These are phyloP conservation scores for Adenanthera pavonina DNA, from an alignment of 306 rosid species.

Conservation along the genomic window DNA sequence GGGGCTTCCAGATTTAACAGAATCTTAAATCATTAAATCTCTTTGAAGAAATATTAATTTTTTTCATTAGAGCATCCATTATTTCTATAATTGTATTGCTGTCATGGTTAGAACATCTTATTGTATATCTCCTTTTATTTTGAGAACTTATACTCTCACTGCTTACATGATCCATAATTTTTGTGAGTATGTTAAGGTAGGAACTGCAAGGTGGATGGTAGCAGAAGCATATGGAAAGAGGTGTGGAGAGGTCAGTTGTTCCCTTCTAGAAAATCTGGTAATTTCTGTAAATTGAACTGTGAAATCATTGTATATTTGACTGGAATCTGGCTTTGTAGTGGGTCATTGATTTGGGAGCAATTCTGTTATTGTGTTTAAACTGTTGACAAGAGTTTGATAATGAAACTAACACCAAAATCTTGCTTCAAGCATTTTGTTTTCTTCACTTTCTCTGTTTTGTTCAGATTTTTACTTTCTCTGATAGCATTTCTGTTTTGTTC, in stretches of 20 bases:
- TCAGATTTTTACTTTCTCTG: too few relatives aligned
- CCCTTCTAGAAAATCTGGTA: slow-evolving; percentile 87
- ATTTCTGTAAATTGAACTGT: slow-evolving; percentile 38
- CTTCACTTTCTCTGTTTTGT: too few relatives aligned
- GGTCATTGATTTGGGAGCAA: slow-evolving; percentile 25
- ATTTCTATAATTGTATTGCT: neutral
- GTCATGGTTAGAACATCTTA: slow-evolving; percentile 22
- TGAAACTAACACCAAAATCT: slow-evolving; percentile 3
- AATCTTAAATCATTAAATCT: neutral
- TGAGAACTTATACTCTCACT: slow-evolving; percentile 38
- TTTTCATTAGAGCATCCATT: neutral
- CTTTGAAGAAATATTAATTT: neutral
- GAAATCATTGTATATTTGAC: slow-evolving; percentile 32
- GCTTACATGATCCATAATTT: slow-evolving; percentile 42
- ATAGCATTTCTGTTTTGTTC: too few relatives aligned
- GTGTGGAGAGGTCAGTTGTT: slow-evolving; percentile 83
- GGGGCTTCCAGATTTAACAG: neutral
- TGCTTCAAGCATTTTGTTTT: too few relatives aligned
- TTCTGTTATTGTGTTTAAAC: slow-evolving; percentile 1
- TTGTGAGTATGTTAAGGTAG: slow-evolving; percentile 68
- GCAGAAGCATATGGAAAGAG: slow-evolving; percentile 82
- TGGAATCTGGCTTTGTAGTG: slow-evolving; percentile 5
- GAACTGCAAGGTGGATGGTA: slow-evolving; percentile 80
- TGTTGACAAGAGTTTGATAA: slow-evolving; percentile 16
- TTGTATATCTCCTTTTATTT: slow-evolving; percentile 27